Percentiles rank a stretch among this genome's conserved stretches.
These are phyloP conservation scores for Corymbia maculata DNA, from an alignment of 345 rosid species.

Conservation along the genomic window DNA sequence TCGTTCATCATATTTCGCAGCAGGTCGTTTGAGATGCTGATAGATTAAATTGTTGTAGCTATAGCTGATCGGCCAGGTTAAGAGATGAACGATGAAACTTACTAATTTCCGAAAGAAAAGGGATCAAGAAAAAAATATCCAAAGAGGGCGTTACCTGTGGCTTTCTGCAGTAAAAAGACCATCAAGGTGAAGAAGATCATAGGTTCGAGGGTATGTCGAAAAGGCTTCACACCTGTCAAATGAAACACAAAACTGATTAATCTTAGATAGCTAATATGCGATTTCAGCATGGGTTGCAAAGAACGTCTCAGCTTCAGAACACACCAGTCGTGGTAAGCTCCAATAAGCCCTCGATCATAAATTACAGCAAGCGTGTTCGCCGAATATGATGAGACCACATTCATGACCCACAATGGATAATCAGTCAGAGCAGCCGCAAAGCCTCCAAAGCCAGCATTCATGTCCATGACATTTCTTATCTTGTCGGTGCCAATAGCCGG, in stretches of 20 bases:
- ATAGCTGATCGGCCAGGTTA: background rate
- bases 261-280: background rate
- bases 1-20: background rate
- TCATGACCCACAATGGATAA: conserved; percentile 94
- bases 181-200: conserved; percentile 91
- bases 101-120: background rate
- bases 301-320: background rate
- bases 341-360: conserved; percentile 92
- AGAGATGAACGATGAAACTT: background rate
- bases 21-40: background rate
- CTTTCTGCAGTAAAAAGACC: conserved; percentile 82
- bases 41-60: background rate
- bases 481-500: conserved; percentile 71
- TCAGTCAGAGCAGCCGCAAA: conserved; percentile 74
- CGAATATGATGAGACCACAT: conserved; percentile 85
- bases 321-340: conserved; percentile 94
- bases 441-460: conserved; percentile 94
- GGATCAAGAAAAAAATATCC: background rate
- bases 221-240: conserved; percentile 92
- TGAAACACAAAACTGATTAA: conserved; percentile 3
- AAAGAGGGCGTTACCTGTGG: conserved; percentile 50
- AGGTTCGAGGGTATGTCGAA: conserved; percentile 94
- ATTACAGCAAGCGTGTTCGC: conserved; percentile 74
- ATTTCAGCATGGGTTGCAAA: background rate
- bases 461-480: conserved; percentile 95